Evolutionary conservation across 306 rosid genomes (phyloP).

Genomic region (Sechiopsis laciniata): DNA sequence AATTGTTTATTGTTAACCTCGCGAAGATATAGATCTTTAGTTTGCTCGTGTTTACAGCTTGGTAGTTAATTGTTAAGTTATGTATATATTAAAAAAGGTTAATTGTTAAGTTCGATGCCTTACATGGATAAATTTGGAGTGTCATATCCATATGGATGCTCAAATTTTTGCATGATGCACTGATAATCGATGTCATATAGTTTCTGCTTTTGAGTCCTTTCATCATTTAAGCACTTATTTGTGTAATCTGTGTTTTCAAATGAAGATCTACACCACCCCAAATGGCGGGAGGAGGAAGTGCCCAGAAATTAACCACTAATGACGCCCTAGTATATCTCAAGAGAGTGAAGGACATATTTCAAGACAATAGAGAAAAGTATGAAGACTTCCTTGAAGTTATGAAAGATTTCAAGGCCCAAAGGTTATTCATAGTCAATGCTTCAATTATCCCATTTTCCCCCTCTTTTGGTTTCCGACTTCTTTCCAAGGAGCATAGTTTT

Average conservation of each 20-base stretch:
- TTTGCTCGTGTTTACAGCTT: slow-evolving; percentile 22
- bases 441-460: not conserved
- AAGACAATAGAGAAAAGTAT: slow-evolving; percentile 79
- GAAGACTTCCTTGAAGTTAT: slow-evolving; percentile 95
- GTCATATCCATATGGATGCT: slow-evolving; percentile 1
- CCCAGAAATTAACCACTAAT: slow-evolving; percentile 81
- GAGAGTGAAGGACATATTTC: slow-evolving; percentile 96
- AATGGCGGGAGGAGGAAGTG: slow-evolving; percentile 52
- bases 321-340: slow-evolving; percentile 89
- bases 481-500: not conserved
- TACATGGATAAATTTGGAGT: not conserved
- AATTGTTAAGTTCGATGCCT: slow-evolving; percentile 12
- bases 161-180: slow-evolving; percentile 6
- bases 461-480: slow-evolving; percentile 6
- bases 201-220: slow-evolving; percentile 8
- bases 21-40: slow-evolving; percentile 28
- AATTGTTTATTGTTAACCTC: slow-evolving; percentile 26
- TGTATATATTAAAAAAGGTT: not conserved
- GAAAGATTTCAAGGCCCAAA: slow-evolving; percentile 96
- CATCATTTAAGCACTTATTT: slow-evolving; percentile 13
- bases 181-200: not conserved
- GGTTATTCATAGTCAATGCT: slow-evolving; percentile 38
- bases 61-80: slow-evolving; percentile 16
- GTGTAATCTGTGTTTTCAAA: slow-evolving; percentile 22
- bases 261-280: slow-evolving; percentile 85